These are phyloP conservation scores for Tulasnella sp. DNA, from an alignment of 768 basidiomycete species.

Conservation along the genomic window DNA sequence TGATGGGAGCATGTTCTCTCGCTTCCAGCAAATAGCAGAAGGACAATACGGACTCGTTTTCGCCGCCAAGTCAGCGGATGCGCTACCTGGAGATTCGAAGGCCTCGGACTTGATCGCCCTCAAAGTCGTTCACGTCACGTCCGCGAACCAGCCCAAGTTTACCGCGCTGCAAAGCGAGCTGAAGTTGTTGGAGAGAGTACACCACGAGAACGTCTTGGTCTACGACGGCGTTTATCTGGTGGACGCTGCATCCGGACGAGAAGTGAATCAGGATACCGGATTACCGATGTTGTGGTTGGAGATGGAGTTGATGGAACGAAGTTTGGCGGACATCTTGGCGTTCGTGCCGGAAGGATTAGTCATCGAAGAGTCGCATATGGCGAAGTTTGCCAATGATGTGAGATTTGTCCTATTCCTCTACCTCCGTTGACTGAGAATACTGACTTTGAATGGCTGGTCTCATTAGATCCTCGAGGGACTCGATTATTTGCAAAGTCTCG, in stretches of 20 bases:
- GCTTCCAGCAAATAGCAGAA: constrained; percentile 78
- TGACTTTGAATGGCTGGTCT: neutral
- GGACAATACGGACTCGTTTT: constrained; percentile 79
- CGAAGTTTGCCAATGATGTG: constrained; percentile 77
- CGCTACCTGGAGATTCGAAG: neutral
- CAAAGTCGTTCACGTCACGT: constrained; percentile 68
- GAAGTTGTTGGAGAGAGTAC: constrained; percentile 57
- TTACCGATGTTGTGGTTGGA: constrained; percentile 76
- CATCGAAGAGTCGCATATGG: constrained; percentile 69
- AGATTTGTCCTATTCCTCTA: constrained; percentile 43
- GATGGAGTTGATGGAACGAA: constrained; percentile 90
- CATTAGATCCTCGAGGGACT: constrained; percentile 66
- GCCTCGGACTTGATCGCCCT: constrained; percentile 61
- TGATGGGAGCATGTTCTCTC: constrained; percentile 66
- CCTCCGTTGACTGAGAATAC: neutral
- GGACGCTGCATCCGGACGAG: constrained; percentile 64
- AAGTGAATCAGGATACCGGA: constrained; percentile 43
- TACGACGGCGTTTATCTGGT: constrained; percentile 53
- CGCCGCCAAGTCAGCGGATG: constrained; percentile 43
- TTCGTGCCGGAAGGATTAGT: constrained; percentile 58
- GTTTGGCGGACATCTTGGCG: constrained; percentile 77
- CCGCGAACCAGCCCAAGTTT: constrained; percentile 53
- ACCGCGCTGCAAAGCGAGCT: constrained; percentile 66
- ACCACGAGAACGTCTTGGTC: constrained; percentile 64
- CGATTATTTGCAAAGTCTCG: constrained; percentile 63